Base-by-base conservation (phyloP, 371 early-diverging fungal species). In the Capillidium heterosporum region DNA sequence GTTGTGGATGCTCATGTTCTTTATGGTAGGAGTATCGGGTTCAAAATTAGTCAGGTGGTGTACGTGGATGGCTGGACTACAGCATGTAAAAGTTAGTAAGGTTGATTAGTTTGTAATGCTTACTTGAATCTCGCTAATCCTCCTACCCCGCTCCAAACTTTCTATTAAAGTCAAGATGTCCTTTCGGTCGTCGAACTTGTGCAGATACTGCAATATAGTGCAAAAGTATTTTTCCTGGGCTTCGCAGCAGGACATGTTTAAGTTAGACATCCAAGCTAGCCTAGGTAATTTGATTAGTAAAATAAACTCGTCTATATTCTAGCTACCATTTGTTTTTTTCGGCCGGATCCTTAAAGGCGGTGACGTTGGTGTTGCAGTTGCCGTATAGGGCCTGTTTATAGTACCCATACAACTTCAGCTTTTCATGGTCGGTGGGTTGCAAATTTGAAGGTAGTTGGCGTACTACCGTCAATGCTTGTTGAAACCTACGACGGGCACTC, bases 401-500 rank as follows among this genome's bases (percentile, higher is more conserved):
- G 41, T 27, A 44, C 11, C 29, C 47, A 29, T 56, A 46, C 15
- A 56, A 32, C 46, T 56, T 56, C 24, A 56, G 28, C 1, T 41
- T 40, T 15, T 56, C 56, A 17, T 56, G 31, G 31, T 11, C 23
- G 7, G 41, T 21, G 24, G 42, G 42, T 19, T 53, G 41, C 17
- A 56, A 46, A 13, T n/a, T n/a, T 11, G 47, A 17, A 32, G 56
- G 56, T 43, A 56, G 26, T 10, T 56, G 56, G n/a, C 56, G 56
- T 11, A 56, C 32, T 17, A 56, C 56, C 3, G 46, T 47, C 1
- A 56, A 8, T 7, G 56, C 56, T 2, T 56, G 56, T 15, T 56
- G 28, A 32, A 56, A 56, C 28, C 26, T 56, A 21, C 54, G 29
- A 7, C 35, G 35, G 35, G 35, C 35, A 13, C 35, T 35, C 26